Percentiles rank a stretch among this genome's conserved stretches.
Conservation (phyloP, 352 stramenopile species). For the Phytophthora litchii region DNA sequence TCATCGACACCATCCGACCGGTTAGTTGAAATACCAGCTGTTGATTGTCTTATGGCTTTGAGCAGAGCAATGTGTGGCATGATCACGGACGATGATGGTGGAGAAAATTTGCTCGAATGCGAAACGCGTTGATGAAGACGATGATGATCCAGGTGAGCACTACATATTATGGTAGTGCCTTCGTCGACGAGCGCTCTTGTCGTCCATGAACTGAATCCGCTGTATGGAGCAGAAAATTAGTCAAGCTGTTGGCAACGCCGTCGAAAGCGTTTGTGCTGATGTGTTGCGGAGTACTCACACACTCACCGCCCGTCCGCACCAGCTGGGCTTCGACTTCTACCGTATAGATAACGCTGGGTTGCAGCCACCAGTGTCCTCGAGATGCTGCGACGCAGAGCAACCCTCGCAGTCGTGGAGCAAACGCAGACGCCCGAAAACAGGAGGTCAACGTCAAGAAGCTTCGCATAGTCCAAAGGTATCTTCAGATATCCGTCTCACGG, state of each 20-base stretch:
- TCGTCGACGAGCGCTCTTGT: too few relatives aligned
- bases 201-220: background rate
- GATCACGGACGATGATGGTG: conserved; percentile 18
- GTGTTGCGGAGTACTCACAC: conserved; percentile 1
- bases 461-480: conserved; percentile 13
- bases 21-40: conserved; percentile 24
- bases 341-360: background rate
- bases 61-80: conserved; percentile 8
- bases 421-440: conserved; percentile 12
- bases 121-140: conserved; percentile 15
- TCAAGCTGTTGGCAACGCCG: background rate
- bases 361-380: conserved; percentile 1
- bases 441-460: conserved; percentile 4
- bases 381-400: background rate
- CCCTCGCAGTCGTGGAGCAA: background rate
- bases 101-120: conserved; percentile 32
- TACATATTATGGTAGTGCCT: too few relatives aligned
- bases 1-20: background rate
- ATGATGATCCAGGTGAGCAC: too few relatives aligned
- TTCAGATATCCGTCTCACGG: conserved; percentile 8
- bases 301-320: conserved; percentile 4
- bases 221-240: background rate
- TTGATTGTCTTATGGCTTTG: conserved; percentile 14
- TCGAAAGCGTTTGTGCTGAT: conserved; percentile 3
- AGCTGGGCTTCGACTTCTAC: conserved; percentile 6